Conservation (phyloP, 2,329 filamentous ascomycete genomes). For the Talaromyces sp. region DNA sequence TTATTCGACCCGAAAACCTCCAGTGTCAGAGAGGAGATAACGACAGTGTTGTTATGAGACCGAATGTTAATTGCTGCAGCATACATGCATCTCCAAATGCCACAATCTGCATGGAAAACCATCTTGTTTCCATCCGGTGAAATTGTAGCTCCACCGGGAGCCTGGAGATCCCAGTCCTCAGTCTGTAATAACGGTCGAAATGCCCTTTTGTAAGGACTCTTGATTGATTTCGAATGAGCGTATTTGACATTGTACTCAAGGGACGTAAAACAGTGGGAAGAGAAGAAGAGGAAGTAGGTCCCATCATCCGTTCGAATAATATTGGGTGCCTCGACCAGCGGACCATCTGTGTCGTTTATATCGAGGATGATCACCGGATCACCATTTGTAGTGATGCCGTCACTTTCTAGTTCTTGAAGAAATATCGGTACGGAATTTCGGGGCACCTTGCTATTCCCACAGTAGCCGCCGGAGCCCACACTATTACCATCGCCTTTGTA, state of each 20-base stretch:
- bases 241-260: slow-evolving; percentile 61
- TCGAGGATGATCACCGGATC: slow-evolving; percentile 59
- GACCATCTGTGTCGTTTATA: slow-evolving; percentile 62
- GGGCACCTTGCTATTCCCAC: slow-evolving; percentile 44
- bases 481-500: slow-evolving; percentile 69
- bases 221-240: slow-evolving; percentile 49
- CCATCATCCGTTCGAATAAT: slow-evolving; percentile 42
- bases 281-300: slow-evolving; percentile 63
- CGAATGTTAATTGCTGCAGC: slow-evolving; percentile 27
- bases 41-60: slow-evolving; percentile 14
- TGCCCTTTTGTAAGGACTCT: slow-evolving; percentile 40
- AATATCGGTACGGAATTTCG: slow-evolving; percentile 36
- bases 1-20: slow-evolving; percentile 3
- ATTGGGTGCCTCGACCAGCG: slow-evolving; percentile 63
- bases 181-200: slow-evolving; percentile 36
- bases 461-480: slow-evolving; percentile 48
- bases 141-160: slow-evolving; percentile 32
- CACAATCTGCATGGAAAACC: slow-evolving; percentile 35
- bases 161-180: slow-evolving; percentile 27
- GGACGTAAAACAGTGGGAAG: slow-evolving; percentile 60
- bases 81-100: slow-evolving; percentile 29
- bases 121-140: slow-evolving; percentile 30
- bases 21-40: slow-evolving; percentile 12
- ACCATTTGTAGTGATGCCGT: slow-evolving; percentile 58
- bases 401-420: slow-evolving; percentile 40